Base-by-base conservation (phyloP, 2,329 filamentous ascomycete genomes). In the Colletotrichum tropicicola region DNA sequence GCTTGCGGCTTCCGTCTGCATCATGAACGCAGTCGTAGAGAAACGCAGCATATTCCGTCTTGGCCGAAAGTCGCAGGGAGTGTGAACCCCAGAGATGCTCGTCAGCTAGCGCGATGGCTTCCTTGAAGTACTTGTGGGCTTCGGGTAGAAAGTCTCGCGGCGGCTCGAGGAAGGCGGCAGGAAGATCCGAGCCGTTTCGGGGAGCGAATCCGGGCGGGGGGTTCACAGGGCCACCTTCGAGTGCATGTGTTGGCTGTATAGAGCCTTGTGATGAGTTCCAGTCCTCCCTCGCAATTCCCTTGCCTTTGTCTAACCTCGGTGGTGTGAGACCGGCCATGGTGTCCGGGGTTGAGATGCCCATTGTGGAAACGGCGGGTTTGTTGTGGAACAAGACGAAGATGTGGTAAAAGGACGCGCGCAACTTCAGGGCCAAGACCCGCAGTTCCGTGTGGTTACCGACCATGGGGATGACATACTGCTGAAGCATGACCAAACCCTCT, bases 351-450 rank as follows among this genome's bases (percentile, higher is more conserved):
- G 82, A 80, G 64, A 86, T 80, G 19, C 85, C 85, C 72, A 88
- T 84, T 35, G 85, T 82, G 45, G 89, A 90, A 60, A 97, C 87
- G 0, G 91, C 85, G 0, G 95, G 95, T 56, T 93, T 89, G 78
- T 98, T 98, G 81, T 98, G 93, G 74, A 98, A 98, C 12, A 98
- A 86, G 57, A 97, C 96, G 76, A 97, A 97, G 69, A 99, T 93
- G 80, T 99, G 95, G 72, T 97, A 96, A 75, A 98, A 97, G 19
- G 93, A 97, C 15, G 96, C 96, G 65, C 93, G 90, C 13, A 99
- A 85, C 78, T 98, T 99, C 75, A 93, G 93, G 19, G 92, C 91
- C 68, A 99, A 85, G 45, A 98, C 94, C 73, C 94, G 94, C 61
- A 97, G 88, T 76, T 97, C 94, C 73, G 84, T 89, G 78, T 89